phyloP scores from a whole-genome alignment of 2,329 filamentous ascomycete genomes.

The Fusarium chlamydosporum region DNA sequence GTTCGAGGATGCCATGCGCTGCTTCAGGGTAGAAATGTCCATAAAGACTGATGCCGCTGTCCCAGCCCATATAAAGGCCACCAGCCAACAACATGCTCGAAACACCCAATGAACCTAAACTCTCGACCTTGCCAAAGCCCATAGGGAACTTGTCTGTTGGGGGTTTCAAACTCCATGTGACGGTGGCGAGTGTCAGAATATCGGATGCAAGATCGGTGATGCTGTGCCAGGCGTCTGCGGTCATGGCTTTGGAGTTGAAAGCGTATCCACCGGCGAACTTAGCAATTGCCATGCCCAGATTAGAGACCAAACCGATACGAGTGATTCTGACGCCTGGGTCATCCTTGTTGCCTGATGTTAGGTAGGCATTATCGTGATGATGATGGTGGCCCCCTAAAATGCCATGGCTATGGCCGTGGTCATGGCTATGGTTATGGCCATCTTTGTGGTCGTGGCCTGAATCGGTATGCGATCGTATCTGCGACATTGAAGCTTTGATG shows the following conservation, averaged over 20 bases:
- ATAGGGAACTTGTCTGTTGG: constrained; percentile 87
- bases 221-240: constrained; percentile 95
- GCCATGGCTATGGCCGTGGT: constrained; percentile 45
- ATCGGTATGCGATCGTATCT: constrained; percentile 54
- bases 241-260: constrained; percentile 94
- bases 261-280: constrained; percentile 93
- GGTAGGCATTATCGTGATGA: constrained; percentile 92
- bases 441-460: constrained; percentile 39
- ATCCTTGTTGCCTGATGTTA: constrained; percentile 87
- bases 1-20: constrained; percentile 73
- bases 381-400: constrained; percentile 70
- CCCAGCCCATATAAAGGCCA: constrained; percentile 91
- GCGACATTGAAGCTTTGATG: constrained; percentile 52
- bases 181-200: constrained; percentile 91
- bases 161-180: constrained; percentile 91
- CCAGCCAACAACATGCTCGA: constrained; percentile 91
- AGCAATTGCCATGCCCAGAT: constrained; percentile 92
- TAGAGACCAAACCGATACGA: constrained; percentile 77
- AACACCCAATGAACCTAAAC: constrained; percentile 91
- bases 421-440: constrained; percentile 47
- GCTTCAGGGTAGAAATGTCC: constrained; percentile 80
- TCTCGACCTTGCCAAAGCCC: constrained; percentile 98
- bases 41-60: constrained; percentile 76
- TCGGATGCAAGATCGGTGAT: constrained; percentile 96
- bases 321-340: constrained; percentile 76